Percentiles rank a stretch among this genome's conserved stretches.
These are phyloP conservation scores for Penicillium herquei DNA, from an alignment of 495 filamentous ascomycete genomes.

Conservation along the genomic window DNA sequence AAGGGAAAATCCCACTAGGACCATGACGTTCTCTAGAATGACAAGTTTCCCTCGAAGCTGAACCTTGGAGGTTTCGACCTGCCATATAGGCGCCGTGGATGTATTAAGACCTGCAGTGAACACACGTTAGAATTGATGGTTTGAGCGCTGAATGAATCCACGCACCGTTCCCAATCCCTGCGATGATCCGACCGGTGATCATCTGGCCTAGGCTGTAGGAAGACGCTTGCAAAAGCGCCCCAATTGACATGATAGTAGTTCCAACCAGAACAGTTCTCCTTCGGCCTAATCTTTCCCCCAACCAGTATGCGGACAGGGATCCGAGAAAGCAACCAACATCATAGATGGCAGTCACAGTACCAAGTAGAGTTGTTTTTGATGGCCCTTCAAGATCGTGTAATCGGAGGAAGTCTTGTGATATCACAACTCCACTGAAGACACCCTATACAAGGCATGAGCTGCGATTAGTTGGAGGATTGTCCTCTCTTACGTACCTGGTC, in stretches of 20 bases:
- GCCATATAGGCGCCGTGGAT: constrained; percentile 42
- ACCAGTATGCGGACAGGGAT: constrained; percentile 37
- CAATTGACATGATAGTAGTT: constrained; percentile 51
- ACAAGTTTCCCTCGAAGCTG: constrained; percentile 32
- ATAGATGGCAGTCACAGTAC: constrained; percentile 21
- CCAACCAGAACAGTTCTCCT: constrained; percentile 48
- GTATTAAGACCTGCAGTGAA: constrained; percentile 25
- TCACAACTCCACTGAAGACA: constrained; percentile 18
- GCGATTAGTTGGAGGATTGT: not conserved
- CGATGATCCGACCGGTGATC: constrained; percentile 40
- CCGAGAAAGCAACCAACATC: constrained; percentile 50
- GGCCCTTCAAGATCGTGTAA: constrained; percentile 30
- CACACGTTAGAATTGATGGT: not conserved
- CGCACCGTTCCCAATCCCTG: constrained; percentile 43
- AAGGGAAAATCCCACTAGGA: constrained; percentile 31
- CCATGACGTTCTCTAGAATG: constrained; percentile 27
- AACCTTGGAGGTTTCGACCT: constrained; percentile 34
- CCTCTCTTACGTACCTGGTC: constrained; percentile 8
- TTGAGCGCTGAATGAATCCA: constrained; percentile 23
- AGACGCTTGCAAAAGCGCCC: constrained; percentile 50
- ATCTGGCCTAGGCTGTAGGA: constrained; percentile 44
- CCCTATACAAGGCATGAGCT: constrained; percentile 1
- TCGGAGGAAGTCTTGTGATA: constrained; percentile 15
- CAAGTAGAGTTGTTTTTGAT: constrained; percentile 17
- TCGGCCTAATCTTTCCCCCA: constrained; percentile 49